These are phyloP conservation scores for Polytrichum formosum DNA, from an alignment of 225 moss, liverwort and hornwort species.

Conservation along the genomic window DNA sequence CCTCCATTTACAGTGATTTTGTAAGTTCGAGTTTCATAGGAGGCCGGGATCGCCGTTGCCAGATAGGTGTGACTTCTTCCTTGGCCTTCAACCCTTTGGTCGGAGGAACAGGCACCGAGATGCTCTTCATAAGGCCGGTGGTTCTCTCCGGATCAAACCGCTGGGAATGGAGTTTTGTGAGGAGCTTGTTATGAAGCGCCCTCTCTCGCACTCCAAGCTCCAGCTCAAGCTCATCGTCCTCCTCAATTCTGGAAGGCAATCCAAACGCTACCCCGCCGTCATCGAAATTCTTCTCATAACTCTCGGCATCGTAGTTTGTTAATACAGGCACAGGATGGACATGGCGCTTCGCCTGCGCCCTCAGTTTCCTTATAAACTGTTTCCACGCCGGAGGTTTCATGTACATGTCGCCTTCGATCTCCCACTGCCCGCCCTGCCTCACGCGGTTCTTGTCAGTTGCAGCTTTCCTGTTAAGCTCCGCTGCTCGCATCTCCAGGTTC, in stretches of 20 bases:
- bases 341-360: slow-evolving; percentile 38
- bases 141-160: slow-evolving; percentile 10
- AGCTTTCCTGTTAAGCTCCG: slow-evolving; percentile 28
- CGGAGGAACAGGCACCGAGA: slow-evolving; percentile 23
- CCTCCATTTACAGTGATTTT: slow-evolving; percentile 18
- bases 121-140: slow-evolving; percentile 10
- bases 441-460: slow-evolving; percentile 30
- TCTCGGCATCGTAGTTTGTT: slow-evolving; percentile 32
- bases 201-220: slow-evolving; percentile 23
- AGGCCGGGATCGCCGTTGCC: slow-evolving; percentile 42
- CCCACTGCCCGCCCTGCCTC: slow-evolving; percentile 27
- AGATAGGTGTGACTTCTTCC: slow-evolving; percentile 19
- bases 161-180: slow-evolving; percentile 36
- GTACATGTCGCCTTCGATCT: slow-evolving; percentile 38
- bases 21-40: slow-evolving; percentile 45
- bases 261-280: slow-evolving; percentile 6
- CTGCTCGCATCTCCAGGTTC: slow-evolving; percentile 22
- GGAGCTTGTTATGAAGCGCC: slow-evolving; percentile 33
- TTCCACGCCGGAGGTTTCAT: slow-evolving; percentile 57
- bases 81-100: background rate
- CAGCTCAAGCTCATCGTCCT: slow-evolving; percentile 21
- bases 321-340: slow-evolving; percentile 23
- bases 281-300: slow-evolving; percentile 54
- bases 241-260: slow-evolving; percentile 5
- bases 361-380: slow-evolving; percentile 35